Conservation (phyloP, 805 yeast species). For the Saturnispora ahearnii region DNA sequence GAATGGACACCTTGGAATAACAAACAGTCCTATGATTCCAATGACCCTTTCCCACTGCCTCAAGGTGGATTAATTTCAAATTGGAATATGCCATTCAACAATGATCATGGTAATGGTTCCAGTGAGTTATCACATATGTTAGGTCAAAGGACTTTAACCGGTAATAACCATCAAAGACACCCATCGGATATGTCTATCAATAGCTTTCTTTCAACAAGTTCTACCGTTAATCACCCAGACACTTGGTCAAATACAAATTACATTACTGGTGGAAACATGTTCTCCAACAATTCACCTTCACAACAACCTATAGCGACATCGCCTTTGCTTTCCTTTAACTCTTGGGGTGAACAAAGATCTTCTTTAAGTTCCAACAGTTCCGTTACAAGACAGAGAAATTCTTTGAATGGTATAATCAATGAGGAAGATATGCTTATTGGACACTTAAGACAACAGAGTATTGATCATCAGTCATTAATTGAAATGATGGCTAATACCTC, state of each 20-base stretch:
- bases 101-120: background rate
- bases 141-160: conserved; percentile 3
- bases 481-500: background rate
- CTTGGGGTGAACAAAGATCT: conserved; percentile 1
- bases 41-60: background rate
- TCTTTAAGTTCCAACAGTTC: background rate
- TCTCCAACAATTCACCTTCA: background rate
- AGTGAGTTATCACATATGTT: background rate
- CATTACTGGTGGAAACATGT: background rate
- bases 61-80: background rate
- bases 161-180: conserved; percentile 1
- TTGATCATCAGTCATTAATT: background rate
- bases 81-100: background rate
- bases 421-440: background rate
- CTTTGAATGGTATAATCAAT: background rate
- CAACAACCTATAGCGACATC: background rate
- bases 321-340: background rate
- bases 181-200: conserved; percentile 4
- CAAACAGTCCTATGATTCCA: background rate
- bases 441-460: background rate
- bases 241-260: background rate
- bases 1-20: background rate
- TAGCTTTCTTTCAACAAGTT: background rate
- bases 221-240: background rate
- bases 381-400: background rate